phyloP scores from a whole-genome alignment of 306 rosid genomes.

The Bauhinia variegata region DNA sequence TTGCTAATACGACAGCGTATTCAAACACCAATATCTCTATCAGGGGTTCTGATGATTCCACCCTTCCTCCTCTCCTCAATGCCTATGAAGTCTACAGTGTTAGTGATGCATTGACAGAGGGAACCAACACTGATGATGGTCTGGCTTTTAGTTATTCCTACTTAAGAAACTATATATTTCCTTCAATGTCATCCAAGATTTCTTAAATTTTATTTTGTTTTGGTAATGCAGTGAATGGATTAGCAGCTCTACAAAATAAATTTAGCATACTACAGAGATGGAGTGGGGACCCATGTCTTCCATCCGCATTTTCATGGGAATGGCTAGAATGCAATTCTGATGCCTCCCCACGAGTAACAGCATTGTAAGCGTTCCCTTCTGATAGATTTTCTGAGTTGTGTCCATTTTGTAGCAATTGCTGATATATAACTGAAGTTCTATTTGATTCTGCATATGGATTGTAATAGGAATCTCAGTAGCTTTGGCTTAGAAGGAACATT shows the following conservation, averaged over 20 bases:
- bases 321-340: conserved; percentile 34
- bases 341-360: conserved; percentile 20
- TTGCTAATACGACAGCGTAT: conserved; percentile 26
- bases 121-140: conserved; percentile 34
- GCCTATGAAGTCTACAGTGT: conserved; percentile 33
- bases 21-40: conserved; percentile 1
- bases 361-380: conserved; percentile 26
- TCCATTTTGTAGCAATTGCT: too few species aligned
- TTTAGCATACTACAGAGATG: conserved; percentile 18
- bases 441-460: not conserved
- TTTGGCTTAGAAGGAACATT: conserved; percentile 36
- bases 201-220: not conserved
- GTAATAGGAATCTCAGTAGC: conserved; percentile 40
- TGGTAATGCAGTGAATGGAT: conserved; percentile 23
- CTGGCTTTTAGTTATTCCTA: not conserved
- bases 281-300: conserved; percentile 44
- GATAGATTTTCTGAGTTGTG: not conserved
- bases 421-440: not conserved
- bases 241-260: conserved; percentile 20
- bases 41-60: conserved; percentile 3
- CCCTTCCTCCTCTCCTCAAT: conserved; percentile 43
- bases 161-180: too few species aligned
- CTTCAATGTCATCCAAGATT: too few species aligned
- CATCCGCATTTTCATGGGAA: conserved; percentile 30
- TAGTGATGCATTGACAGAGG: not conserved